Base-by-base conservation (phyloP, 2,329 filamentous ascomycete species). In the Beauveria caledonica region DNA sequence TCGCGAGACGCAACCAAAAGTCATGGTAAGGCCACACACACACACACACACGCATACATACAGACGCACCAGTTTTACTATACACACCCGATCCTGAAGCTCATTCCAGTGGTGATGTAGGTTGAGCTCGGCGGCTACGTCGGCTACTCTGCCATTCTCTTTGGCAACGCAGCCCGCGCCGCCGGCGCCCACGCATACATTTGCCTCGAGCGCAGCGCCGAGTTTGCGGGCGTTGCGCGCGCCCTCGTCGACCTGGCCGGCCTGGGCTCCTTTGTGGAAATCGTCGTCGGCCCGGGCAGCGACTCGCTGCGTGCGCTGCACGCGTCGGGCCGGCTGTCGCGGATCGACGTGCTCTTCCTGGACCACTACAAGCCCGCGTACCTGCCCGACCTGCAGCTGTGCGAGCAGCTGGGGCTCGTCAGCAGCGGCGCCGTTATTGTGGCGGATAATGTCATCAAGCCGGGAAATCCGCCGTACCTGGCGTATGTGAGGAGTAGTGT, bases 281-380 rank as follows among this genome's bases (percentile, higher is more conserved):
- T 93, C 9, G 70, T 90, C 21, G 81, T 92, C 25, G 90, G 89
- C 4, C 78, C 85, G 4, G 88, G 86, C 64, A 83, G 87, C 62
- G 77, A 79, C n/a, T 86, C 85, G 0, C 77, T 93, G 50, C 78
- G 80, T 53, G 80, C 83, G 5, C 76, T 93, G 5, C 77, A 85
- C 63, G 67, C 74, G 1, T 71, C 76, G 3, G 84, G 84, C 0
- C 67, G 70, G 5, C 70, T 92, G 25, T 72, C 77, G 25, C 78
- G 80, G 50, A 83, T 92, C 62, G 88, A 91, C 66, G 73, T 92
- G 44, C 76, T 92, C 71, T 93, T 94, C 71, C 75, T 94, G 40
- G 90, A 94, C 67, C 90, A 94, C 71, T 87, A 87, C 73, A 92
- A 93, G 72, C 86, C 87, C 0, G 82, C 86, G 0, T 94, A 93